Base-by-base conservation (phyloP, 352 stramenopile genomes). In the Phytopythium litorale region DNA sequence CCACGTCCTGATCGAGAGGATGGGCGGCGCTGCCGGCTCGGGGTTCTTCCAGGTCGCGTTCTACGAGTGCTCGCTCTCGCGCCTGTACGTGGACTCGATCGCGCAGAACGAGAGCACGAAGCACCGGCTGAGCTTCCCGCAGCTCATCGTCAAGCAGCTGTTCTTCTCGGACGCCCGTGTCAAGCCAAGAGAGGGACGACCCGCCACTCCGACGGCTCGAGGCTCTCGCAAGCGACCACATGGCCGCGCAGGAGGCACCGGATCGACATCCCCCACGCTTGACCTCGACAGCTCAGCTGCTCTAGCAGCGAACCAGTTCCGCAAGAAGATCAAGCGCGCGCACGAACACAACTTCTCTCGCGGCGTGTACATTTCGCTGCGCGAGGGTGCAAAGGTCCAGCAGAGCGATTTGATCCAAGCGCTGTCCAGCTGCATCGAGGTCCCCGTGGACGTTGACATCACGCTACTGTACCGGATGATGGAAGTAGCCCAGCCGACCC, bases 341-440 rank as follows among this genome's bases (percentile, higher is more conserved):
- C 88, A 96, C 50, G 86, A 96, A 49, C 84, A 94, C 62, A 96
- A 95, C 51, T 96, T 96, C 56, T 94, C 88, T 48, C 81, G 87
- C 55, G 88, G 86, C 51, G 84, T 96, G 33, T 95, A 96, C 58
- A 80, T 93, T 37, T 76, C 87, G 11, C 61, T 96, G 18, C 79
- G 88, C 30, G 82, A 92, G 68, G 82, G 81, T 25, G 77, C 75
- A n/a, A 56, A 73, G 8, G 78, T 96, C 0, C 79, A 96, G 54
- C 86, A 91, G 53, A 94, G 80, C 45, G 88, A 96, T 71, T 73
- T 96, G 64, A 76, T 94, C 21, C 88, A 95, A 63, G 88, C 88
- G 12, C 67, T 96, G 16, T 94, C 84, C 28, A 95, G 84, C 56
- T 96, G 88, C 61, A 73, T 93, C 30, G 82, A 94, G 70, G 73